phyloP scores from a whole-genome alignment of 371 early-diverging fungal genomes.

The Blakeslea trispora region DNA sequence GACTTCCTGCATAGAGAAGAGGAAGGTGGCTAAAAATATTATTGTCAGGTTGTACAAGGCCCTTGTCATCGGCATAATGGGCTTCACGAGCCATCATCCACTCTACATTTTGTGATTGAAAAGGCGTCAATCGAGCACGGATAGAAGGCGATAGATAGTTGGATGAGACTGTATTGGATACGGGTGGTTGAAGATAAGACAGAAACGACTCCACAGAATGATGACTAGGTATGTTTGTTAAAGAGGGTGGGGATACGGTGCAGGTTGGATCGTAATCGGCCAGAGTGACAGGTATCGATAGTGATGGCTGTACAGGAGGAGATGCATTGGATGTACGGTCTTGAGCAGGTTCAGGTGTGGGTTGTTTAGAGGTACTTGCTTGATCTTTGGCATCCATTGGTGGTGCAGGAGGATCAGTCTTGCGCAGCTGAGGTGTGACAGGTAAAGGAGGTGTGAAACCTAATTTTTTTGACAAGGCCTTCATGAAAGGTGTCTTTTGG shows the following conservation, averaged over 20 bases:
- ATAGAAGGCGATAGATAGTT: conserved; percentile 18
- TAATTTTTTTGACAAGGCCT: no score
- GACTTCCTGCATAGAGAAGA: conserved; percentile 3
- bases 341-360: no score
- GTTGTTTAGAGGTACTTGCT: no score
- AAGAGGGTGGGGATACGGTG: neutral
- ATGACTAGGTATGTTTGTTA: neutral
- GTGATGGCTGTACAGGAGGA: no score
- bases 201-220: conserved; percentile 27
- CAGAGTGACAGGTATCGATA: neutral
- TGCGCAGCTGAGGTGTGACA: no score
- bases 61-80: conserved; percentile 7
- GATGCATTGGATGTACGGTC: no score
- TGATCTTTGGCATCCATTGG: no score
- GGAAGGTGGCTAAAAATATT: conserved; percentile 3
- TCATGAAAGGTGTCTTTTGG: no score
- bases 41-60: conserved; percentile 2
- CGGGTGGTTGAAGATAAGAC: conserved; percentile 30
- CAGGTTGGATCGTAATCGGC: neutral
- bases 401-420: no score
- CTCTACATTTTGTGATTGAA: conserved; percentile 41
- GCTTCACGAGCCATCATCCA: conserved; percentile 46
- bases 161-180: conserved; percentile 7
- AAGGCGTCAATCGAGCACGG: conserved; percentile 27
- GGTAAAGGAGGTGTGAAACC: no score